Conservation (phyloP, 2,329 filamentous ascomycete species). For the Exophiala spinifera region DNA sequence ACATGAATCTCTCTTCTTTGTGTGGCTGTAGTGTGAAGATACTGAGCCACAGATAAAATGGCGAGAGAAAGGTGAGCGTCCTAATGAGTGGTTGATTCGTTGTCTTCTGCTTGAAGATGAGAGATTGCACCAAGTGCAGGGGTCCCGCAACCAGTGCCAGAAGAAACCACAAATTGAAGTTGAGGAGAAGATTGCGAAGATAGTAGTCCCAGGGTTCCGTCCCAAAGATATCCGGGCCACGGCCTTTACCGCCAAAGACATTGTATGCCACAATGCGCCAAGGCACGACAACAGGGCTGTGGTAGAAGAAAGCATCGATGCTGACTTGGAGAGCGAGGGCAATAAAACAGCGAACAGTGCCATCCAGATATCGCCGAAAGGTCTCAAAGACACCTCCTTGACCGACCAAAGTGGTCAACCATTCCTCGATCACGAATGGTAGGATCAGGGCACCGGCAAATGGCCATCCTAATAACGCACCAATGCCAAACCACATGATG, state of each 20-base stretch:
- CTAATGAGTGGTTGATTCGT: constrained; percentile 69
- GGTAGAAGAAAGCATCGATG: constrained; percentile 83
- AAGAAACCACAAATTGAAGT: constrained; percentile 93
- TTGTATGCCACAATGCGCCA: constrained; percentile 97
- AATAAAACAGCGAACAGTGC: constrained; percentile 62
- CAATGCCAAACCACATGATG: constrained; percentile 86
- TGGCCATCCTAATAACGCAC: constrained; percentile 86
- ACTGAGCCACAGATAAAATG: constrained; percentile 90
- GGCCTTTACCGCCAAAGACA: constrained; percentile 73
- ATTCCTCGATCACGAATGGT: constrained; percentile 78
- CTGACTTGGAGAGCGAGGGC: constrained; percentile 66
- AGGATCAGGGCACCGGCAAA: constrained; percentile 79
- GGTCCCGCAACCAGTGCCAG: constrained; percentile 73
- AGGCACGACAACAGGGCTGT: constrained; percentile 70
- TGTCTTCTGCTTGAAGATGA: constrained; percentile 55
- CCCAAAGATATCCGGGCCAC: constrained; percentile 87
- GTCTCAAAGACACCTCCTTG: constrained; percentile 60
- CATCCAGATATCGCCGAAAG: constrained; percentile 62
- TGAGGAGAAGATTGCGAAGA: constrained; percentile 81
- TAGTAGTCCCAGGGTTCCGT: constrained; percentile 98
- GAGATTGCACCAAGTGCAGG: constrained; percentile 69
- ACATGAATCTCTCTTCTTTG: constrained; percentile 99
- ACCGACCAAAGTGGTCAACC: constrained; percentile 50
- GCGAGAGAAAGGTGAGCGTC: constrained; percentile 71
- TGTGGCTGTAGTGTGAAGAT: constrained; percentile 93